Base-by-base conservation (phyloP, 2,329 filamentous ascomycete species). In the Colletotrichum eleusines region DNA sequence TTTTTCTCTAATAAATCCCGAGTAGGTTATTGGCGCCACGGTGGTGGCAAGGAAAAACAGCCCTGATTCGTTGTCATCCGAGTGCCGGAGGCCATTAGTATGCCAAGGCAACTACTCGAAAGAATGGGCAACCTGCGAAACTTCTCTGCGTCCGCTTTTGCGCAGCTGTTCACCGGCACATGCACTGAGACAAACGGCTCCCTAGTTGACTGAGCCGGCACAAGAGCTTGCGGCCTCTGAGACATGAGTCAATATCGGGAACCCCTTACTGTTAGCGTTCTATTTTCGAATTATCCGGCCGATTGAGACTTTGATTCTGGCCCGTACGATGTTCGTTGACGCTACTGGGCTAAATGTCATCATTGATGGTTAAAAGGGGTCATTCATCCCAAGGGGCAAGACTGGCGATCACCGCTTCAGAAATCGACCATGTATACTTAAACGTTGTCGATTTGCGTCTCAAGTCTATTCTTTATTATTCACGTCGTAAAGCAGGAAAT, bases 111-210 rank as follows among this genome's bases (percentile, higher is more conserved):
- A 16, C 46, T 26, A 8, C 31, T 63, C 7, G 26, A 5, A 31
- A 5, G 48, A 6, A 7, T 9, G 1, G 5, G 20, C 8, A 4
- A 23, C 5, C 6, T 8, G 0, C 20, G 20, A 16, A 35, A 2
- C 31, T 31, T 55, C 11, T n/a, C 31, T 14, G 16, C 18, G 20
- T 4, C 11, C 20, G 12, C 51, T 35, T 38, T 33, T 38, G 20
- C 5, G 20, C 11, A 33, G 31, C 12, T 38, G 11, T 12, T 16
- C 6, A 5, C 31, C 51, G 51, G 51, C 31, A 38, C 31, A 11
- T 28, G 75, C 9, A 78, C 77, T 23, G 78, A 81, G 71, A 81
- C 79, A 8, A 73, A 76, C 14, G 78, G 78, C 5, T 81, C 76
- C 1, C 74, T 78, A 23, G 69, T 78, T 26, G 74, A n/a, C 73